phyloP scores from a whole-genome alignment of 352 stramenopile genomes.

The Plasmopara halstedii region DNA sequence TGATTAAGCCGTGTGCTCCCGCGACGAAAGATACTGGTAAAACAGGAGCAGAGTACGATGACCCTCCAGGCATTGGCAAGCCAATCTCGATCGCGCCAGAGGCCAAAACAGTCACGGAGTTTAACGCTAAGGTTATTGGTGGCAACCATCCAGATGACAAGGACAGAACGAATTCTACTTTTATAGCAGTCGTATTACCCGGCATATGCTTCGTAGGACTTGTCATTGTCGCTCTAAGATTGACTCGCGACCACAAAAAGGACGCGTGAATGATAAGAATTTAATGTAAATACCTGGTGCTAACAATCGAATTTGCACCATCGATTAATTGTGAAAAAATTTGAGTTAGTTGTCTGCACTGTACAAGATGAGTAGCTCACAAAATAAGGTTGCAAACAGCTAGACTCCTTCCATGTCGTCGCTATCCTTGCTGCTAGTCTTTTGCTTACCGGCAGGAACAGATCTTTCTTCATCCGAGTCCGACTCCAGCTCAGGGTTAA shows the following conservation, averaged over 20 bases:
- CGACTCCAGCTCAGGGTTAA: slow-evolving; percentile 44
- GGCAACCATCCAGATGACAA: slow-evolving; percentile 22
- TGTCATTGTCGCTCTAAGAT: slow-evolving; percentile 38
- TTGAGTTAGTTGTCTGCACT: slow-evolving; percentile 2
- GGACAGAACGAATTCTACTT: slow-evolving; percentile 7
- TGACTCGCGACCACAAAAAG: slow-evolving; percentile 72
- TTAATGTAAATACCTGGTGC: slow-evolving; percentile 2
- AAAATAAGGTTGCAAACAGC: not conserved
- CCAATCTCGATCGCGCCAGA: slow-evolving; percentile 23
- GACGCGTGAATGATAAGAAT: slow-evolving; percentile 31
- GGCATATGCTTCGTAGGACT: slow-evolving; percentile 44
- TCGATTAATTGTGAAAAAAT: slow-evolving; percentile 8
- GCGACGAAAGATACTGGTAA: slow-evolving; percentile 44
- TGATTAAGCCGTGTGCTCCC: slow-evolving; percentile 59
- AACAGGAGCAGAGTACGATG: slow-evolving; percentile 32
- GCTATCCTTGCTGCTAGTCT: slow-evolving; percentile 31
- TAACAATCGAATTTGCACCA: slow-evolving; percentile 1
- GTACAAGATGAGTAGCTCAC: slow-evolving; percentile 14
- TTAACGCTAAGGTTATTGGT: slow-evolving; percentile 32
- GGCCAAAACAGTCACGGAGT: slow-evolving; percentile 28
- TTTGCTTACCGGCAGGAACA: slow-evolving; percentile 33
- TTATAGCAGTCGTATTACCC: slow-evolving; percentile 40
- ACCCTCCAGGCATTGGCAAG: slow-evolving; percentile 56
- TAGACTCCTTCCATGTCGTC: slow-evolving; percentile 49
- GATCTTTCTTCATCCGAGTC: slow-evolving; percentile 65